Evolutionary conservation across 73 alveolate genomes (phyloP).

Genomic region (Urostyla sp.): DNA sequence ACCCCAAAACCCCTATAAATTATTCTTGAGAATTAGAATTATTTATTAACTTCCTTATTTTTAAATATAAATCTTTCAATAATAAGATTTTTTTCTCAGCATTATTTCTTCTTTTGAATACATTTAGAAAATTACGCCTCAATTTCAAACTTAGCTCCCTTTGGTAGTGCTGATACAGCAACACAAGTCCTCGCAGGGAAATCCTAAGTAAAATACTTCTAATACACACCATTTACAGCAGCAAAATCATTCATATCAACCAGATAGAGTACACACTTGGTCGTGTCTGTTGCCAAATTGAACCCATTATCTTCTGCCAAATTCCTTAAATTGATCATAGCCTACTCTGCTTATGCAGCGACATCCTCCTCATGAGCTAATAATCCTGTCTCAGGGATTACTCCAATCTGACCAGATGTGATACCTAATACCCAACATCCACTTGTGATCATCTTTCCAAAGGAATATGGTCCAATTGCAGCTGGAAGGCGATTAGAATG

Average conservation of each 20-base stretch:
- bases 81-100: background rate
- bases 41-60: too few relatives aligned
- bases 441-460: conserved; percentile 40
- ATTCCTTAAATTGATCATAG: conserved; percentile 5
- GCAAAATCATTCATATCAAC: conserved; percentile 78
- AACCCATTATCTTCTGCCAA: conserved; percentile 40
- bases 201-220: conserved; percentile 65
- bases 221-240: conserved; percentile 72
- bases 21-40: too few relatives aligned
- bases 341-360: conserved; percentile 26
- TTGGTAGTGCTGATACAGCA: conserved; percentile 76
- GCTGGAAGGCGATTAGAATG: conserved; percentile 21
- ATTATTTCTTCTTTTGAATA: background rate
- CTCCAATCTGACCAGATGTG: conserved; percentile 36
- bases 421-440: background rate
- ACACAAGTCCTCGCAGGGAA: conserved; percentile 81
- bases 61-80: background rate
- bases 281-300: conserved; percentile 30
- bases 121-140: conserved; percentile 31
- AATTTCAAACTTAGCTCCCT: conserved; percentile 73
- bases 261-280: conserved; percentile 66
- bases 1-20: too few relatives aligned
- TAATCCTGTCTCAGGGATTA: conserved; percentile 29
- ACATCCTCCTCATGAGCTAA: conserved; percentile 36
- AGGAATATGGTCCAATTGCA: conserved; percentile 71